Conservation (phyloP, 2,329 filamentous ascomycete species). For the Claviceps quebecensis region DNA sequence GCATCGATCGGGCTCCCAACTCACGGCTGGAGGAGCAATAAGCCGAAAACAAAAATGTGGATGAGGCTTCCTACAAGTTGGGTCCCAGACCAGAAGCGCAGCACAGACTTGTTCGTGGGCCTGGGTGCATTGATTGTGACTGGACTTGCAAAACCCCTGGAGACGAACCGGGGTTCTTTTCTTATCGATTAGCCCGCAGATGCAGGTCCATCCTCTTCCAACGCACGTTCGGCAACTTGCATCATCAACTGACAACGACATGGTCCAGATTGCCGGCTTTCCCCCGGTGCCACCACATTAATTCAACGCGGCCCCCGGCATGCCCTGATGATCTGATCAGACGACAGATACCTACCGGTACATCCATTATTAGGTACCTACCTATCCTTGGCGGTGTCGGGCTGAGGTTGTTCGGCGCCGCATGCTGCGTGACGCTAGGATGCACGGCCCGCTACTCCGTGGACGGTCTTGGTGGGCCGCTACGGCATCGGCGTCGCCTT, state of each 20-base stretch:
- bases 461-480: not conserved
- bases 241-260: not conserved
- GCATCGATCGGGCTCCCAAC: not conserved
- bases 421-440: not conserved
- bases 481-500: not conserved
- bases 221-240: not conserved
- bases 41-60: not conserved
- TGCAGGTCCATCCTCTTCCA: not conserved
- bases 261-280: not conserved
- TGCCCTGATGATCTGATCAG: no score
- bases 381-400: not conserved
- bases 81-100: not conserved
- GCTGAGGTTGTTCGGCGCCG: no score
- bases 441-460: not conserved
- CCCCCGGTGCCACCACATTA: no score
- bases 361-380: not conserved
- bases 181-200: conserved; percentile 3
- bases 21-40: not conserved
- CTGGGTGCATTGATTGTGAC: not conserved
- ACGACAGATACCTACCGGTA: no score
- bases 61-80: not conserved
- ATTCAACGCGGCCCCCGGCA: no score
- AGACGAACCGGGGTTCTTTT: conserved; percentile 2
- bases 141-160: conserved; percentile 4
- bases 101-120: conserved; percentile 1